Percentiles rank a stretch among this genome's conserved stretches.
Evolutionary conservation across 225 moss, liverwort and hornwort species (phyloP).

Genomic region (Physcomitrium patens): DNA sequence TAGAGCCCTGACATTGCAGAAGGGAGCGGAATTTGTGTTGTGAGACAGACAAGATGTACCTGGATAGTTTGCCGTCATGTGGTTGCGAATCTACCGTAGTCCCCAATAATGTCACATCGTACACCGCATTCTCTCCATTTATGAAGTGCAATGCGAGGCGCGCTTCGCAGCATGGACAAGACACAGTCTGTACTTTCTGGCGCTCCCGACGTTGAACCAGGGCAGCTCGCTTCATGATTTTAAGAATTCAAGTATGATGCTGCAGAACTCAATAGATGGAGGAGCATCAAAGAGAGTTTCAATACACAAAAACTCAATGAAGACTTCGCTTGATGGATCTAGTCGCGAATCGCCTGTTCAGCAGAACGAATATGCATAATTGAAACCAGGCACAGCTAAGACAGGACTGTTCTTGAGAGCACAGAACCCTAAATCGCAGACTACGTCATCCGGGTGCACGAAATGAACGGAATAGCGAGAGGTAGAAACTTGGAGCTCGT

Average conservation of each 20-base stretch:
- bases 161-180: slow-evolving; percentile 59
- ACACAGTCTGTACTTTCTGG: slow-evolving; percentile 52
- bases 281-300: background rate
- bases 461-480: background rate
- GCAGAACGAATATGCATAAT: background rate
- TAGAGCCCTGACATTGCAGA: background rate
- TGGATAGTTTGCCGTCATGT: slow-evolving; percentile 23
- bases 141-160: slow-evolving; percentile 57
- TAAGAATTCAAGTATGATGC: background rate
- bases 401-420: background rate
- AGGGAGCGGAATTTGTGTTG: background rate
- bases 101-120: slow-evolving; percentile 43
- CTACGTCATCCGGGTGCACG: background rate
- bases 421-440: too few species aligned
- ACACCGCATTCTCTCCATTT: slow-evolving; percentile 50
- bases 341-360: background rate
- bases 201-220: slow-evolving; percentile 23
- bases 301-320: background rate
- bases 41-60: slow-evolving; percentile 23
- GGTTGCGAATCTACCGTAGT: background rate
- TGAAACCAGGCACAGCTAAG: too few species aligned
- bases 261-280: background rate
- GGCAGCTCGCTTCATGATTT: slow-evolving; percentile 48
- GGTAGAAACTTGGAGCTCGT: background rate
- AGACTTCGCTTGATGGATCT: background rate